Evolutionary conservation across 2,329 filamentous ascomycete species (phyloP), one percentile per base, ranked within the genome.

Genomic region (Colletotrichum karsti): DNA sequence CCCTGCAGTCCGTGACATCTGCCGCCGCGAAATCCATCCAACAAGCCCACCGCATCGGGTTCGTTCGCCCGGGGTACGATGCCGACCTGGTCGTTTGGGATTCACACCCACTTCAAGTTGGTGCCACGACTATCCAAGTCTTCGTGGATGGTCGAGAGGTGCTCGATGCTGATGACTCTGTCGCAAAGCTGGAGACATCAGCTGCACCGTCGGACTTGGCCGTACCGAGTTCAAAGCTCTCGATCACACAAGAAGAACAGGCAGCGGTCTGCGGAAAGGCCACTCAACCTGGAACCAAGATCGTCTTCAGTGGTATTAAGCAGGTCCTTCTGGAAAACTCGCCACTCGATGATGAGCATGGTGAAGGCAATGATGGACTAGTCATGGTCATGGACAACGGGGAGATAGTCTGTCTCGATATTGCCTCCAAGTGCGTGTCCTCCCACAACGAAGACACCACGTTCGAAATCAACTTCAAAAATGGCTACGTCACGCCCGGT

Each of bases 51-150:
- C 78, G 83, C 1, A 77, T 85, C 5, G 84, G 84, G 2, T 84
- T 80, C 62, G 75, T 76, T 10, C 77, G 77, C 9, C 70, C 79
- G 4, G 83, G 83, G 2, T 85, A 83, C 63, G 84, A 86, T 72
- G 84, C 83, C 13, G 84, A 86, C 62, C 70, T 86, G 24, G 84
- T 83, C 2, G 75, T 85, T 4, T 86, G 83, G 83, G 80, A 85
- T 59, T 77, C 78, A 0, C 82, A 85, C 69, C 84, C 84, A 3
- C 76, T 86, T 1, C 75, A 78, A 4, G 71, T 82, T 12, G 84
- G 82, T 3, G 82, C 83, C 5, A 83, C 78, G 4, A 79, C 83
- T 2, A 67, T 81, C 6, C 82, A 85, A 59, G 83, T 85, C 9
- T 84, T 79, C 28, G 80, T 85, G 56, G 84, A 86, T 70, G 84